A percentile compares a stretch with the other conserved stretches of the same genome.
Conservation (phyloP, 805 yeast genomes). For the Wickerhamomyces mucosus region DNA sequence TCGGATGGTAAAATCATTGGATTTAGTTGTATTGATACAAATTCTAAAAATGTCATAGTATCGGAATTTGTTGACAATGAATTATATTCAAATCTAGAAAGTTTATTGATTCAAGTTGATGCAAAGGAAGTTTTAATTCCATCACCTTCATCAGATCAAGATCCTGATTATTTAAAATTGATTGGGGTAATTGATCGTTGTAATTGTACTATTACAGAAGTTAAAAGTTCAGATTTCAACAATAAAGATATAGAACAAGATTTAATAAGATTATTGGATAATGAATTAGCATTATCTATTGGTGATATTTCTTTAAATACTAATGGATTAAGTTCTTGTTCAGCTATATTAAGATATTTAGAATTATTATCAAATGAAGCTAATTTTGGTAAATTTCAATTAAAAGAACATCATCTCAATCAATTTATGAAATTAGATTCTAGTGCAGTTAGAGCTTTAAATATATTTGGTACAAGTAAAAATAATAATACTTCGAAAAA, state of each 20-base stretch:
- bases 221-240: slow-evolving; percentile 47
- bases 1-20: slow-evolving; percentile 50
- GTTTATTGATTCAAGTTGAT: slow-evolving; percentile 79
- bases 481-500: slow-evolving; percentile 30
- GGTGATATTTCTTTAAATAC: slow-evolving; percentile 41
- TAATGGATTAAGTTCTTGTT: slow-evolving; percentile 50
- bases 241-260: slow-evolving; percentile 71
- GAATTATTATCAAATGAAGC: slow-evolving; percentile 49
- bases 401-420: slow-evolving; percentile 62
- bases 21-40: slow-evolving; percentile 69
- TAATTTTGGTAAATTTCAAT: slow-evolving; percentile 42
- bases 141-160: slow-evolving; percentile 23
- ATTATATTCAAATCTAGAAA: slow-evolving; percentile 75
- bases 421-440: slow-evolving; percentile 86
- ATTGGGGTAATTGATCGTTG: slow-evolving; percentile 69
- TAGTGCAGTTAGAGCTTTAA: slow-evolving; percentile 81
- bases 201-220: slow-evolving; percentile 58
- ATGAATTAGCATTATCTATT: slow-evolving; percentile 44
- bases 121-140: slow-evolving; percentile 76
- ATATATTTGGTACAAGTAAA: slow-evolving; percentile 55
- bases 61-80: slow-evolving; percentile 84
- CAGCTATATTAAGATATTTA: slow-evolving; percentile 63
- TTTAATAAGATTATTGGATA: slow-evolving; percentile 56
- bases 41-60: slow-evolving; percentile 55
- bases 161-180: slow-evolving; percentile 55